These are phyloP conservation scores for Xylariaceae sp. DNA, from an alignment of 2,329 filamentous ascomycete genomes.

Conservation along the genomic window DNA sequence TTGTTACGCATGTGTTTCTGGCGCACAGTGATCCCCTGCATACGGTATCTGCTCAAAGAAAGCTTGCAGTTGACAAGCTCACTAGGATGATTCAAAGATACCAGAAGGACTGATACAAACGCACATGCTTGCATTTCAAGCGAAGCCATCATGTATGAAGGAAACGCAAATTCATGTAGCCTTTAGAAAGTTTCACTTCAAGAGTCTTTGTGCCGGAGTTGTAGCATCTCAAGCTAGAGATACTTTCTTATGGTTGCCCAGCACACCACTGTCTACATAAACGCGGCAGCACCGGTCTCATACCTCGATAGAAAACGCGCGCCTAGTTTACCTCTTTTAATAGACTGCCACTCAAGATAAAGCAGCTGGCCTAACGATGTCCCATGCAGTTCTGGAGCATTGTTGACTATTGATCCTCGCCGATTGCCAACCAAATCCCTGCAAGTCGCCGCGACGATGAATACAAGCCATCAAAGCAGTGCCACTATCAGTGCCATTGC, in stretches of 20 bases:
- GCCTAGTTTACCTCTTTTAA: background rate
- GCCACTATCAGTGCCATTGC: too few relatives aligned
- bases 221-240: background rate
- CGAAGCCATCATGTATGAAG: background rate
- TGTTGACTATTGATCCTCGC: background rate
- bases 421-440: background rate
- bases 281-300: background rate
- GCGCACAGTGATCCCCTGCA: background rate
- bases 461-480: background rate
- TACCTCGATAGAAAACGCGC: background rate
- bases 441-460: slow-evolving; percentile 1
- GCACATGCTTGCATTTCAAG: background rate
- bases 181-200: background rate
- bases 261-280: background rate
- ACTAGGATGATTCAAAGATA: background rate
- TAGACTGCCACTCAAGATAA: background rate
- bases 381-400: background rate
- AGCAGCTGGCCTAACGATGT: background rate
- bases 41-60: background rate
- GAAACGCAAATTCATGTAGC: background rate
- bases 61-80: background rate
- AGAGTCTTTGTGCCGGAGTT: background rate
- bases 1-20: background rate
- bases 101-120: background rate
- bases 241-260: background rate